These are phyloP conservation scores for Rhizopus arrhizus DNA, from an alignment of 371 early-diverging fungal species.

Conservation along the genomic window DNA sequence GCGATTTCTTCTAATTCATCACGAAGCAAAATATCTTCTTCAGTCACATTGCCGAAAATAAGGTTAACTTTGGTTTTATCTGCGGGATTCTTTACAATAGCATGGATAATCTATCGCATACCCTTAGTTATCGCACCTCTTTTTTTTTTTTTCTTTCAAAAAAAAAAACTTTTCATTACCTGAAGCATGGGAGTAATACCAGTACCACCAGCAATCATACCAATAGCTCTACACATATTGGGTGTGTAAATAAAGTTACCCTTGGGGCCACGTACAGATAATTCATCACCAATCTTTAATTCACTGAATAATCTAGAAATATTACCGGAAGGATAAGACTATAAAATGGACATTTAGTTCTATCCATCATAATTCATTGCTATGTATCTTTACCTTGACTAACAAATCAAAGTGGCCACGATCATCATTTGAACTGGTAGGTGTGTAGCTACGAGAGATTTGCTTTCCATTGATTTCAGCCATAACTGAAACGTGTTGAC, in stretches of 20 bases:
- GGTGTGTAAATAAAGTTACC: slow-evolving; percentile 83
- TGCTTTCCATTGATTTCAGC: slow-evolving; percentile 86
- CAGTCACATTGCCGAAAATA: slow-evolving; percentile 89
- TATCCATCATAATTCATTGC: not conserved
- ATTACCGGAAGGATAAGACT: slow-evolving; percentile 83
- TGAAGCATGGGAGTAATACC: slow-evolving; percentile 92
- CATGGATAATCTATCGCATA: slow-evolving; percentile 68
- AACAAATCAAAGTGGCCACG: slow-evolving; percentile 88
- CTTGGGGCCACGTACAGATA: slow-evolving; percentile 85
- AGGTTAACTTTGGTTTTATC: slow-evolving; percentile 84
- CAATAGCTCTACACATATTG: slow-evolving; percentile 76
- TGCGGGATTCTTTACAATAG: slow-evolving; percentile 79
- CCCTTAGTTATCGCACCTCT: too few relatives aligned
- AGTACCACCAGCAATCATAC: slow-evolving; percentile 94
- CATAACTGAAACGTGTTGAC: slow-evolving; percentile 92
- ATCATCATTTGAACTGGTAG: slow-evolving; percentile 84
- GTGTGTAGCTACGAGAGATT: slow-evolving; percentile 91
- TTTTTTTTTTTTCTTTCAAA: not conserved
- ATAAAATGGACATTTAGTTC: slow-evolving; percentile 56
- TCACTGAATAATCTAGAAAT: slow-evolving; percentile 74
- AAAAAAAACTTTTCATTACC: slow-evolving; percentile 16
- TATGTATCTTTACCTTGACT: slow-evolving; percentile 73
- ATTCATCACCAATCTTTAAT: slow-evolving; percentile 72
- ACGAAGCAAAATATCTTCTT: slow-evolving; percentile 87
- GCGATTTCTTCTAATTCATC: slow-evolving; percentile 83